Evolutionary conservation across 305 asterid species (phyloP), one percentile per base, ranked within the genome.

Genomic region (Stenogyne calaminthoides): DNA sequence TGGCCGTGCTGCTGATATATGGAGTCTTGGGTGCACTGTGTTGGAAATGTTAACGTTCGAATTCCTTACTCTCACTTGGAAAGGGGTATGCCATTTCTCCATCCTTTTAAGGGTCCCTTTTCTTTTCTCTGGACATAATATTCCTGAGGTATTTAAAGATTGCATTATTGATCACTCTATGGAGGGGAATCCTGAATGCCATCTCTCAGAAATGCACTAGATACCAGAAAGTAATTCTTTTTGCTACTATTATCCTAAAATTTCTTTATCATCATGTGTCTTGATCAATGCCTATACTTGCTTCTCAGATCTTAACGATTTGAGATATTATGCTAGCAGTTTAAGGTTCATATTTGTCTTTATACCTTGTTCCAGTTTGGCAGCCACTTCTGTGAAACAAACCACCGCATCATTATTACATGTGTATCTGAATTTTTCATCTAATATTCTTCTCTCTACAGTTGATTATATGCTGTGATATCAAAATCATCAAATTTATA

Each of bases 1-100:
- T 72, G 99, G 99, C 10, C 90, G 71, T 66, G 81, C 96, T 51
- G 99, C 97, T 57, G 99, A 95, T 80, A 90, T 95, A 77, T 95
- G 98, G 99, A 95, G 99, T 80, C 96, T 95, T 76, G 99, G 99
- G 20, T 95, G 99, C 84, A 89, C 98, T 12, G 99, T 95, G 27
- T 83, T 95, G 81, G 99, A 95, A 86, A 92, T 95, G 99, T 81
- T 95, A 74, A 90, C 19, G 89, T 91, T 73, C 90, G 79, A 72
- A 81, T 90, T 79, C 99, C 99, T 9, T 95, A 95, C 83, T 89
- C 95, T 74, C 88, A 85, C 79, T 79, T 90, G 83, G 97, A 95
- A n/a, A 76, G 84, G 87, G 89, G 98, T 91, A 86, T 32, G 91
- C 42, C 49, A 55, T 76, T 64, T 32, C 51, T 37, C 15, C 44